phyloP scores from a whole-genome alignment of 2,329 filamentous ascomycete genomes.

The Botrytis porri region DNA sequence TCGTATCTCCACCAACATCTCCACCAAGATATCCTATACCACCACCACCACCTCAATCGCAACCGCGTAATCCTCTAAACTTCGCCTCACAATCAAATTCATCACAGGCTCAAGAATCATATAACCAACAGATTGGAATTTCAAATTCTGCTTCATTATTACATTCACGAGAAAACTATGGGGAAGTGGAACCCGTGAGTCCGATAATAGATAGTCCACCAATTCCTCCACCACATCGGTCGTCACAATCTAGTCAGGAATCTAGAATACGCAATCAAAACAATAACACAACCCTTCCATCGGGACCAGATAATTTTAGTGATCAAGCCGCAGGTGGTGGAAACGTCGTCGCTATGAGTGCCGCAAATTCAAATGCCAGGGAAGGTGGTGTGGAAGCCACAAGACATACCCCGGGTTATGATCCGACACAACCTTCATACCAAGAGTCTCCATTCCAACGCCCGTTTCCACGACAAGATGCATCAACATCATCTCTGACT shows the following conservation, averaged over 20 bases:
- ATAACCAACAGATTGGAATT: conserved; percentile 19
- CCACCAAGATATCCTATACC: neutral
- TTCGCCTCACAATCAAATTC: neutral
- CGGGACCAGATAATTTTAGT: conserved; percentile 66
- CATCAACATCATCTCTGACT: conserved; percentile 32
- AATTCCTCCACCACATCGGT: conserved; percentile 37
- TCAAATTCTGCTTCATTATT: conserved; percentile 19
- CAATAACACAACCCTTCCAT: conserved; percentile 46
- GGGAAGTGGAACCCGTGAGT: conserved; percentile 21
- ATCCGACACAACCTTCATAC: conserved; percentile 25
- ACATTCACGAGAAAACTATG: conserved; percentile 22
- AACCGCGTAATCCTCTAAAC: conserved; percentile 3
- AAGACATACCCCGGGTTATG: conserved; percentile 41
- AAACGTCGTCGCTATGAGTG: conserved; percentile 62
- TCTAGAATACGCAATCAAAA: conserved; percentile 17
- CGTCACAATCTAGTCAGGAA: conserved; percentile 31
- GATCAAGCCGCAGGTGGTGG: conserved; percentile 62
- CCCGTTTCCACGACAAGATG: conserved; percentile 20
- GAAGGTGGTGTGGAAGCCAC: conserved; percentile 64
- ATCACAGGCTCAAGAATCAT: neutral
- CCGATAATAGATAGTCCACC: conserved; percentile 27
- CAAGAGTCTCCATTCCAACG: conserved; percentile 21
- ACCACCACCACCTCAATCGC: neutral
- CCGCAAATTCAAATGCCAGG: conserved; percentile 62
- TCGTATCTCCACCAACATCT: neutral